Base-by-base conservation (phyloP, 176 grass and related monocot species). In the Lolium rigidum region DNA sequence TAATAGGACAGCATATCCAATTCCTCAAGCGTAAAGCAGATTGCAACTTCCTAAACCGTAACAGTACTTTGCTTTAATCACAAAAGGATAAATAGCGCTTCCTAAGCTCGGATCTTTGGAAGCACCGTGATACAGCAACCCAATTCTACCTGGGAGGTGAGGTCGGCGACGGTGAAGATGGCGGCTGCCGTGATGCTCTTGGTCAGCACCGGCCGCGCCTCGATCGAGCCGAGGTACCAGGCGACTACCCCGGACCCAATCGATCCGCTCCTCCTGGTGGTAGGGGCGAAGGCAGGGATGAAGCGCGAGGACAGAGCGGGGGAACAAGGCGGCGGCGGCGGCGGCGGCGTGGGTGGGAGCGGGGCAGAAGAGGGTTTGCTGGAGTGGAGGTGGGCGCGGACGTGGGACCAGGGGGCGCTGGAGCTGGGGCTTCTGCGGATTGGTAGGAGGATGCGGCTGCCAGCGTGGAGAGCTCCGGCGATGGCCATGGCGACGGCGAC, bases 101-200 rank as follows among this genome's bases (percentile, higher is more conserved):
- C 31, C 31, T 35, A 35, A 35, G 31, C 31, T 35, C 31, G 2
- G 31, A 35, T 28, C 17, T 70, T 62, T 14, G 10, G 54, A 17
- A 25, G 20, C 10, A 39, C 3, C 16, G 22, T 9, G 58, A 5
- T 24, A 79, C 26, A 13, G 75, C 26, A 13, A 9, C 3, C 6
- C 48, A 39, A 6, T 11, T 69, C 21, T 57, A 98, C 96, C 96
- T 98, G 96, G 47, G 93, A 95, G 25, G 92, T 86, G 79, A 94
- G 55, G 80, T 98, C 96, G 1, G 93, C 93, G 46, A 73, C 92
- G 60, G 86, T 95, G 86, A 95, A 98, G 83, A 98, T 98, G 86
- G 79, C 9, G 16, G 88, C 93, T 20, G 93, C 96, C 31, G 96
- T 98, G 78, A 95, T 80, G 93, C 93, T 94, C 88, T 98, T 98